Base-by-base conservation (phyloP, 306 rosid genomes). In the Fragaria vesca region DNA sequence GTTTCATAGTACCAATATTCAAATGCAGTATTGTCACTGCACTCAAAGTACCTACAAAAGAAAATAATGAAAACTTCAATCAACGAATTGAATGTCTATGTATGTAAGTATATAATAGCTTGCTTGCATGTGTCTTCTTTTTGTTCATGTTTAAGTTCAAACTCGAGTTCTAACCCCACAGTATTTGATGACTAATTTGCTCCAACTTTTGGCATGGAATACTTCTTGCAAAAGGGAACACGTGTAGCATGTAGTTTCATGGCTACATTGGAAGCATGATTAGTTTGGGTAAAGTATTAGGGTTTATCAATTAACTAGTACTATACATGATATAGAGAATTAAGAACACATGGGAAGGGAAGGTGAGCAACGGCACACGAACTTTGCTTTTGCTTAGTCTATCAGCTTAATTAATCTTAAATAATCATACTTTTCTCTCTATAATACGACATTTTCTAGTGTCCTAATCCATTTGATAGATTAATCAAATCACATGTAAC, bases 331-430 rank as follows among this genome's bases (percentile, higher is more conserved):
- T 8, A 57, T 65, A 47, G 36, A 69, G 65, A 71, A 67, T 69
- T 63, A 72, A 74, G 62, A 82, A 71, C 69, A 60, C 71, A 66
- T 78, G 81, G 66, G 86, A 78, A 36, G 30, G 21, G 8, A 55
- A 81, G 74, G 57, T 48, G 51, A 66, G 63, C 38, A 34, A 76
- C 51, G 69, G 75, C 78, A 83, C 82, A 78, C 87, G 83, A 83
- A 72, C 66, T 66, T 80, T 74, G 61, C 82, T 84, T 72, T 78
- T 67, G 71, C 76, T 57, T 73, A 83, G 75, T 75, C 34, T 66
- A 80, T 81, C 83, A 84, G 81, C 52, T 81, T 82, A 75, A 80
- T 79, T 82, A 75, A 78, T 82, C 79, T 82, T 67, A 71, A 81
- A 83, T 85, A 60, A 73, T 55, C 16, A 38, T 66, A 17, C 15